Percentiles rank a stretch among this genome's conserved stretches.
Conservation (phyloP, 257 asterid species). For the Nicotiana tabacum region DNA sequence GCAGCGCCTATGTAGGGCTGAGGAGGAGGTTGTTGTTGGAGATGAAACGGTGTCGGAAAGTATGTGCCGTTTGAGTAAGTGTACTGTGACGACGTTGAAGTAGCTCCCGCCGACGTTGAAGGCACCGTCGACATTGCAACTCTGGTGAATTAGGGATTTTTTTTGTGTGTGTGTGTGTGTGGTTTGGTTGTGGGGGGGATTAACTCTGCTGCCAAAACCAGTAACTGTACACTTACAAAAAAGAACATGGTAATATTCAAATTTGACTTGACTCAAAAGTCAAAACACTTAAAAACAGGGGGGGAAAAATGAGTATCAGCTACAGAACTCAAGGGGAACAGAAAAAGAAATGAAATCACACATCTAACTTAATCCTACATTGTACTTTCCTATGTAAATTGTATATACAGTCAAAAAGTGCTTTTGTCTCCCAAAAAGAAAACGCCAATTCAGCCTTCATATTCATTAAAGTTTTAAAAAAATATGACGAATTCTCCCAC, state of each 20-base stretch:
- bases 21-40: slow-evolving; percentile 60
- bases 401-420: neutral
- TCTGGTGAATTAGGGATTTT: neutral
- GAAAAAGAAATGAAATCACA: neutral
- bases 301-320: neutral
- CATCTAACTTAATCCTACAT: neutral
- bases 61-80: slow-evolving; percentile 62
- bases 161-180: no score
- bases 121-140: slow-evolving; percentile 17
- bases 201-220: neutral
- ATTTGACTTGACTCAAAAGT: neutral
- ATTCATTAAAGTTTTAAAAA: no score
- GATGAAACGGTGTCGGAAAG: slow-evolving; percentile 94
- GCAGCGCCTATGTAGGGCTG: slow-evolving; percentile 74
- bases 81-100: slow-evolving; percentile 59
- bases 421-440: neutral
- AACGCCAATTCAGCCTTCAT: neutral
- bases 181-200: no score
- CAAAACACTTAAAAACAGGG: neutral
- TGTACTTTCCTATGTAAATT: neutral
- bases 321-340: neutral
- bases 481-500: neutral
- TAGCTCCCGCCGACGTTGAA: slow-evolving; percentile 39
- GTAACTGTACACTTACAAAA: neutral
- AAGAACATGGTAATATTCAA: slow-evolving; percentile 14